Evolutionary conservation across 2,329 filamentous ascomycete species (phyloP).

Genomic region (Coniochaeta pulveracea): DNA sequence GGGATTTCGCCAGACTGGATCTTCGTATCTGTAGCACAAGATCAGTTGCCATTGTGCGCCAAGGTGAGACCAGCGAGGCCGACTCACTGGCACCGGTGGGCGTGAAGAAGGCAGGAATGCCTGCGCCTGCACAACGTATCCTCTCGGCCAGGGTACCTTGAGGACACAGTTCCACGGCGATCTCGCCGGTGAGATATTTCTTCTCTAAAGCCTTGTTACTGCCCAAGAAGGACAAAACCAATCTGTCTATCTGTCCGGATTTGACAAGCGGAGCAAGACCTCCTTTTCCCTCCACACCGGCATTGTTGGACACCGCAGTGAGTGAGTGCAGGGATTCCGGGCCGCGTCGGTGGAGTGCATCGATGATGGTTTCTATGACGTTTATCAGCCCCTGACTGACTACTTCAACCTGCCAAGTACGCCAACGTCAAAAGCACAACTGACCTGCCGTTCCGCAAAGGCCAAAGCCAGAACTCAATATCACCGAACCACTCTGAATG

Average conservation of each 20-base stretch:
- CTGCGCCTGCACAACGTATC: conserved; percentile 60
- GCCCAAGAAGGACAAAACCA: conserved; percentile 67
- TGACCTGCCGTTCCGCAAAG: conserved; percentile 63
- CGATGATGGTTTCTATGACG: conserved; percentile 60
- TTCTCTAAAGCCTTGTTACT: conserved; percentile 67
- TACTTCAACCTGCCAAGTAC: conserved; percentile 2
- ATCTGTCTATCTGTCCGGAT: conserved; percentile 57
- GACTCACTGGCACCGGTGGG: conserved; percentile 56
- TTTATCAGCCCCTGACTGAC: too few species aligned
- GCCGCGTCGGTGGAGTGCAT: conserved; percentile 50
- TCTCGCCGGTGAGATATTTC: conserved; percentile 63
- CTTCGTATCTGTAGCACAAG: conserved; percentile 38
- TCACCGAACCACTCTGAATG: conserved; percentile 55
- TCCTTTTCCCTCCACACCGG: conserved; percentile 55
- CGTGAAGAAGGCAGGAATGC: conserved; percentile 73
- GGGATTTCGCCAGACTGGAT: conserved; percentile 60
- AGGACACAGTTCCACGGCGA: conserved; percentile 65
- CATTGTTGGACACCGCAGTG: conserved; percentile 74
- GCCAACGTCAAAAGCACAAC: conserved; percentile 13
- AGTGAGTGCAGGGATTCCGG: conserved; percentile 52
- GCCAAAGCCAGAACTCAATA: conserved; percentile 74
- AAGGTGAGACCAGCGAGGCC: background rate
- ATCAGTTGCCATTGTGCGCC: conserved; percentile 9
- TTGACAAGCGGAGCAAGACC: conserved; percentile 59
- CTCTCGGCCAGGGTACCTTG: conserved; percentile 67